phyloP scores from a whole-genome alignment of 2,329 filamentous ascomycete genomes.

The Arachnopeziza araneosa region DNA sequence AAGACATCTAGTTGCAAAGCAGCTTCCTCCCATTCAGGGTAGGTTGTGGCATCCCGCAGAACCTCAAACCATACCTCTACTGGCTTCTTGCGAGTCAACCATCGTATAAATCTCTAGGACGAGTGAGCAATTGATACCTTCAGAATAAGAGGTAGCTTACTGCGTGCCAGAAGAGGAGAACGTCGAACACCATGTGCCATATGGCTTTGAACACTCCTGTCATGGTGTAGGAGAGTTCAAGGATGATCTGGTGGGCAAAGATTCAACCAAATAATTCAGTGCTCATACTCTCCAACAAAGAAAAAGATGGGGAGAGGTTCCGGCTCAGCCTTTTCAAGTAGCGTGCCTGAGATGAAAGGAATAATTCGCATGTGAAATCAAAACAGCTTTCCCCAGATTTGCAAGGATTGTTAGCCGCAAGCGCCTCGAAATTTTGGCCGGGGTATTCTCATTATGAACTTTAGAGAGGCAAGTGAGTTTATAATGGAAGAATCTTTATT shows the following conservation, averaged over 20 bases:
- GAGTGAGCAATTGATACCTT: slow-evolving; percentile 3
- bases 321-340: neutral
- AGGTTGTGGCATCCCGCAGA: slow-evolving; percentile 61
- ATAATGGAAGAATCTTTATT: neutral
- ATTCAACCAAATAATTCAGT: too few species aligned
- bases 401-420: neutral
- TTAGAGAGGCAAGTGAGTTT: too few species aligned
- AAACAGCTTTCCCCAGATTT: neutral
- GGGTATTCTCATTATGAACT: too few species aligned
- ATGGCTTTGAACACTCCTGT: slow-evolving; percentile 35
- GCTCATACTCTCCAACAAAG: neutral
- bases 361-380: neutral
- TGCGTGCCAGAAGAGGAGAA: slow-evolving; percentile 20
- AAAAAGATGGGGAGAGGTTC: neutral
- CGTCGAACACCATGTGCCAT: slow-evolving; percentile 45
- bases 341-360: neutral
- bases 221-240: slow-evolving; percentile 16
- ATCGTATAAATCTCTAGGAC: slow-evolving; percentile 58
- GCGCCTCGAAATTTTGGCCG: neutral
- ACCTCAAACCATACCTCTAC: slow-evolving; percentile 60
- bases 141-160: slow-evolving; percentile 6
- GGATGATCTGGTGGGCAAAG: neutral
- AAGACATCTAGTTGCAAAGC: slow-evolving; percentile 77
- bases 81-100: slow-evolving; percentile 61
- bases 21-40: slow-evolving; percentile 83